These are phyloP conservation scores for Articulospora tetracladia DNA, from an alignment of 495 filamentous ascomycete genomes.

Conservation along the genomic window DNA sequence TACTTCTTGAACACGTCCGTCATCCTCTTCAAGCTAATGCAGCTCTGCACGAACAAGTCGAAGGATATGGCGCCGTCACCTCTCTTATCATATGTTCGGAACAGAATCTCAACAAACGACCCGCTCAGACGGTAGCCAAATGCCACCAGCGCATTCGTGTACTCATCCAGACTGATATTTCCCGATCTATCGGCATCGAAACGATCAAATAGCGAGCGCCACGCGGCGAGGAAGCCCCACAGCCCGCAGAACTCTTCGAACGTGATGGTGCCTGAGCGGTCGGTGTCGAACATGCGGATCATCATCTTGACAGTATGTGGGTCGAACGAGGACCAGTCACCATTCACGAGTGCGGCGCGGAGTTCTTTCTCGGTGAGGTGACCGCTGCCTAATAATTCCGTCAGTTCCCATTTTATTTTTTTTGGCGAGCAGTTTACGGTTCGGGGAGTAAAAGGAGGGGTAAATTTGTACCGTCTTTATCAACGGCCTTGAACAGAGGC, in stretches of 20 bases:
- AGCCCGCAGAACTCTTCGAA: slow-evolving; percentile 95
- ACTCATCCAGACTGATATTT: slow-evolving; percentile 82
- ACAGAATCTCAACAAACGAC: slow-evolving; percentile 78
- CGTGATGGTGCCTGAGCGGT: slow-evolving; percentile 81
- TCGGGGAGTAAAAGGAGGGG: background rate
- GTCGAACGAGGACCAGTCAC: slow-evolving; percentile 92
- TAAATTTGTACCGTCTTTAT: slow-evolving; percentile 59
- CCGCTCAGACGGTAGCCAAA: slow-evolving; percentile 91
- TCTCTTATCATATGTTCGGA: slow-evolving; percentile 59
- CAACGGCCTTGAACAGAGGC: slow-evolving; percentile 87
- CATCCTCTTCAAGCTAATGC: slow-evolving; percentile 95
- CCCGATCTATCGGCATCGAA: slow-evolving; percentile 89
- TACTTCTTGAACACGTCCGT: slow-evolving; percentile 99
- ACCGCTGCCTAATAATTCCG: slow-evolving; percentile 54
- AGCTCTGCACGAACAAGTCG: slow-evolving; percentile 96
- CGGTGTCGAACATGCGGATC: slow-evolving; percentile 97
- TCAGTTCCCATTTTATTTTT: background rate
- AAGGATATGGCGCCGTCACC: slow-evolving; percentile 76
- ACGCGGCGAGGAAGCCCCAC: slow-evolving; percentile 92
- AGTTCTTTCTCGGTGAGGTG: slow-evolving; percentile 86
- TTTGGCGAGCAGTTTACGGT: too few relatives aligned
- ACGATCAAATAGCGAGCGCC: slow-evolving; percentile 90
- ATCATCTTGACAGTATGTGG: slow-evolving; percentile 97
- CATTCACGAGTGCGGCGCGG: slow-evolving; percentile 88
- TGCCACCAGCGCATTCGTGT: slow-evolving; percentile 83